phyloP scores from a whole-genome alignment of 495 filamentous ascomycete species.

The Neurospora sp. region DNA sequence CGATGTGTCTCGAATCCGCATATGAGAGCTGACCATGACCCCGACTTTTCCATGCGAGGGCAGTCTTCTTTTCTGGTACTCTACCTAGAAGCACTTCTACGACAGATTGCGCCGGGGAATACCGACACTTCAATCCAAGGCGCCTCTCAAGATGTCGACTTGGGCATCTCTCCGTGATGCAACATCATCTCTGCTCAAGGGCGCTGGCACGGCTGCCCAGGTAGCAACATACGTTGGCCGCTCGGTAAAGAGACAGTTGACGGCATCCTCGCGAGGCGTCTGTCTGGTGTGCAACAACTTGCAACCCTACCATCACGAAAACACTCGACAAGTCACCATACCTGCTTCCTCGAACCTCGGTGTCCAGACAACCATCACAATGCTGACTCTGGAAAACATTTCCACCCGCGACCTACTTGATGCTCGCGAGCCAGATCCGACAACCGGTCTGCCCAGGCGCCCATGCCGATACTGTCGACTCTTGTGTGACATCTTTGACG shows the following conservation, averaged over 20 bases:
- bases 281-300: background rate
- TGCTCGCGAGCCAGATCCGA: background rate
- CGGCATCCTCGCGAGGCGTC: conserved; percentile 3
- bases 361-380: background rate
- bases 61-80: background rate
- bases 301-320: background rate
- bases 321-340: background rate
- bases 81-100: background rate
- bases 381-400: background rate
- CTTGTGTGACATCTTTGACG: background rate
- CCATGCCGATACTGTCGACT: background rate
- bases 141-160: background rate
- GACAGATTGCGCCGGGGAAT: background rate
- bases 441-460: background rate
- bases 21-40: background rate
- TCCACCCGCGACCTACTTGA: background rate
- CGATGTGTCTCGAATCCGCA: background rate
- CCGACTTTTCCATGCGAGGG: background rate
- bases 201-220: background rate
- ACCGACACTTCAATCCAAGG: background rate
- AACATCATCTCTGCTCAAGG: background rate
- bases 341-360: background rate
- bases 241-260: conserved; percentile 33
- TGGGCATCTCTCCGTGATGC: background rate
- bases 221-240: conserved; percentile 12